Conservation (phyloP, 23 red algal species). For the Gracilaria caudata region DNA sequence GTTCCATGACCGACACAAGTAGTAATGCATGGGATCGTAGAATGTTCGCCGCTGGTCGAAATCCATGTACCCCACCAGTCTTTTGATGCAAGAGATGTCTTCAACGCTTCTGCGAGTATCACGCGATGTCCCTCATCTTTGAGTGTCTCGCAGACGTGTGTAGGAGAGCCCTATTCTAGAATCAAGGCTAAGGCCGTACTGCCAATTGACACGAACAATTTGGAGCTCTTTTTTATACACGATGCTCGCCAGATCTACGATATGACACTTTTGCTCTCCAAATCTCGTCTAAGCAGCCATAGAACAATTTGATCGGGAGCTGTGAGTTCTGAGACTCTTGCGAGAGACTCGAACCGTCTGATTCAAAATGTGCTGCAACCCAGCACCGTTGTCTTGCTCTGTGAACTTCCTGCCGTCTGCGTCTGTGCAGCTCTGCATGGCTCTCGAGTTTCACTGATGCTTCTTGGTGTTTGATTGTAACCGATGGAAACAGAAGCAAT, state of each 20-base stretch:
- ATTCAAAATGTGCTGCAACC: constrained; percentile 4
- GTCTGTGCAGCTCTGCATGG: neutral
- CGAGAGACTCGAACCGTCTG: neutral
- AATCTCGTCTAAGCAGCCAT: neutral
- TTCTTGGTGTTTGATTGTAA: neutral
- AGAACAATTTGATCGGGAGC: neutral
- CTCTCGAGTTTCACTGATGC: neutral
- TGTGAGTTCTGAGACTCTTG: neutral
- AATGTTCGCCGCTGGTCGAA: neutral
- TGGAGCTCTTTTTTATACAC: neutral
- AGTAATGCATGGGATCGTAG: neutral
- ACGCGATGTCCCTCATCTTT: neutral
- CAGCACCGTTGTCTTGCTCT: neutral
- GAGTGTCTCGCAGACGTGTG: neutral
- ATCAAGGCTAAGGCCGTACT: neutral
- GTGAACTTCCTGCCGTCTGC: neutral
- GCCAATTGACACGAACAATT: neutral
- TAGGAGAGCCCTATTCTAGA: neutral
- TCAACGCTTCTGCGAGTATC: neutral
- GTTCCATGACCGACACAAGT: neutral
- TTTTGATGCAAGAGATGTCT: constrained; percentile 15
- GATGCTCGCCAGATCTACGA: neutral
- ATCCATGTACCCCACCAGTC: constrained; percentile 17
- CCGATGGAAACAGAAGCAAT: neutral
- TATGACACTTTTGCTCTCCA: neutral